Evolutionary conservation across 257 asterid species (phyloP).

Genomic region (Solanum medicagineum): DNA sequence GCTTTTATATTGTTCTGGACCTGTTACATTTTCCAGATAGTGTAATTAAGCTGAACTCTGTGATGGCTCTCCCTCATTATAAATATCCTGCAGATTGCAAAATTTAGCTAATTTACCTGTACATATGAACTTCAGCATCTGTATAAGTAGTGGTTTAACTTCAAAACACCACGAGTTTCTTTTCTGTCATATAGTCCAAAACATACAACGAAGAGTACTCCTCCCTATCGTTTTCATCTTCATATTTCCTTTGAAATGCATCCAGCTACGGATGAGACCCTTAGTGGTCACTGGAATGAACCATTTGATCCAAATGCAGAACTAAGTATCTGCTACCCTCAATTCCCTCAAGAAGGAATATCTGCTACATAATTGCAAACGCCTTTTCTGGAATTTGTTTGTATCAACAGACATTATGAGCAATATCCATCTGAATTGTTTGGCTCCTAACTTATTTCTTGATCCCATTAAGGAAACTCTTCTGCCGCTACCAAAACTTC

Average conservation of each 20-base stretch:
- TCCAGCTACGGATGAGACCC: background rate
- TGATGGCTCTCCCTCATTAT: too few species aligned
- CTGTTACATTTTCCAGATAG: too few species aligned
- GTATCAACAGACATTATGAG: background rate
- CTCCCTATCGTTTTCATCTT: background rate
- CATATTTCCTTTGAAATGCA: background rate
- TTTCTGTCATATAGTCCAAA: background rate
- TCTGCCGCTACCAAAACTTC: background rate
- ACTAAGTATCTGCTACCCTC: too few species aligned
- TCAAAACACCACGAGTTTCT: background rate
- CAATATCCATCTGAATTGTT: background rate
- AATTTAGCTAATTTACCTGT: background rate
- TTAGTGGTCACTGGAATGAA: background rate
- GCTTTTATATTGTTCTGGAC: background rate
- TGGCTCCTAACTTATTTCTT: background rate
- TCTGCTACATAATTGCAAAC: too few species aligned
- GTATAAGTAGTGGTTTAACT: background rate
- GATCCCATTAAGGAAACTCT: background rate
- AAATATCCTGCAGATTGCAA: too few species aligned
- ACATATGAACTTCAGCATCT: background rate
- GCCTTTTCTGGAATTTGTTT: too few species aligned
- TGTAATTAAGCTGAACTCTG: background rate
- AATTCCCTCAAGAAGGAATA: too few species aligned
- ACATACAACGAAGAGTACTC: background rate
- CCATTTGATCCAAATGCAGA: background rate